These are phyloP conservation scores for Leishmania braziliensis DNA, from an alignment of 208 protist genomes.

Conservation along the genomic window DNA sequence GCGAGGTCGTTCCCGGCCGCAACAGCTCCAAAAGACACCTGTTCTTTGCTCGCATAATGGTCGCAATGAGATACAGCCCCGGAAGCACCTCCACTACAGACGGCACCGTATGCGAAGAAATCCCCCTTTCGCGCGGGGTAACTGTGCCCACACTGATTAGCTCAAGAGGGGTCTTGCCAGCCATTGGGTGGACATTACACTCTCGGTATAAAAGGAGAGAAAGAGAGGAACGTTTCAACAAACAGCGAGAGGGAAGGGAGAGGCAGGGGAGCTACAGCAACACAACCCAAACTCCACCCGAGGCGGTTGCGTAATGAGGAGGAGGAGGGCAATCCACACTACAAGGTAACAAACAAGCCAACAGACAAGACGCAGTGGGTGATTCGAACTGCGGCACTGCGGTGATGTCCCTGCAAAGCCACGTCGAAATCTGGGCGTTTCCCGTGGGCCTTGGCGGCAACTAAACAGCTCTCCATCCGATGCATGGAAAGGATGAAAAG, in stretches of 20 bases:
- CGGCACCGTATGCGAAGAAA: background rate
- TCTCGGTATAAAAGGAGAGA: background rate
- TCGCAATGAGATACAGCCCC: conserved; percentile 63
- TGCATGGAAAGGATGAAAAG: background rate
- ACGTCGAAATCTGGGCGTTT: background rate
- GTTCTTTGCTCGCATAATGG: conserved; percentile 42
- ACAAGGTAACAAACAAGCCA: background rate
- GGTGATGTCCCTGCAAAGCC: background rate
- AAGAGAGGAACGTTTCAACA: background rate
- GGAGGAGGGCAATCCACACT: background rate
- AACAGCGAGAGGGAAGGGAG: background rate
- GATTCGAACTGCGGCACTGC: background rate
- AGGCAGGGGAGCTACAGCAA: background rate
- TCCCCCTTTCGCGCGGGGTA: conserved; percentile 12
- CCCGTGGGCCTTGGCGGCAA: background rate
- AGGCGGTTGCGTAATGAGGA: background rate
- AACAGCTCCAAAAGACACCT: conserved; percentile 65
- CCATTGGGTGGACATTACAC: background rate
- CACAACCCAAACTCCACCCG: background rate
- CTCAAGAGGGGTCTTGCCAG: conserved; percentile 16
- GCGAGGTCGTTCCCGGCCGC: conserved; percentile 8
- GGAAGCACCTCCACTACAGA: conserved; percentile 55
- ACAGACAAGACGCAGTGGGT: background rate
- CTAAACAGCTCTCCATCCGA: too few species aligned
- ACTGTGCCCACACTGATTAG: conserved; percentile 18